Conservation (phyloP, 192 early-diverging fungal species). For the Coemansia sp. region DNA sequence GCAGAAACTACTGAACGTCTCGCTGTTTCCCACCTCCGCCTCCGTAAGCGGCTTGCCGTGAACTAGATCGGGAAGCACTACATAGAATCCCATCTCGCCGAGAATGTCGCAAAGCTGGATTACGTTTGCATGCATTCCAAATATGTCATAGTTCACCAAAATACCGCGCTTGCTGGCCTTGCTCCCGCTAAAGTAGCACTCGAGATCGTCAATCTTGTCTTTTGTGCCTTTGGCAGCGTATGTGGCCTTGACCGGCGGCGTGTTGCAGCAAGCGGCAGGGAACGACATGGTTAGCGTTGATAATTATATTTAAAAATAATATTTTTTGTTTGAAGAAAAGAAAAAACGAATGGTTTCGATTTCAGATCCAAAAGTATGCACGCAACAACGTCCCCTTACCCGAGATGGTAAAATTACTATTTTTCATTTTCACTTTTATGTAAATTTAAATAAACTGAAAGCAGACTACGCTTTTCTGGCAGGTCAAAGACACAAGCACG, state of each 20-base stretch:
- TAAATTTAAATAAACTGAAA: no score
- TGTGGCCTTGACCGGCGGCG: constrained; percentile 49
- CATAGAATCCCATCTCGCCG: constrained; percentile 56
- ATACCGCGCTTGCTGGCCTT: constrained; percentile 60
- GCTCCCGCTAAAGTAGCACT: constrained; percentile 47
- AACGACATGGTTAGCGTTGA: constrained; percentile 35
- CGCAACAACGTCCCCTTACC: neutral
- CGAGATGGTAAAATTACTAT: no score
- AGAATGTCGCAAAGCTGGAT: constrained; percentile 65
- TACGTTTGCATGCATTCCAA: constrained; percentile 62
- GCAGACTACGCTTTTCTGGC: no score
- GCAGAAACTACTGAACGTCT: constrained; percentile 45
- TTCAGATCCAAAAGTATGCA: neutral
- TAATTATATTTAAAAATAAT: neutral
- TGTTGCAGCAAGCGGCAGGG: constrained; percentile 57
- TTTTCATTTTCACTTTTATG: no score
- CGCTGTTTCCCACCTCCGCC: constrained; percentile 43
- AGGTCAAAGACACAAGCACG: no score
- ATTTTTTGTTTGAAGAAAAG: neutral
- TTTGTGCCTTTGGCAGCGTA: constrained; percentile 51
- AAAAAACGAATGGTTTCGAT: neutral
- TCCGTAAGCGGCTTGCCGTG: constrained; percentile 44
- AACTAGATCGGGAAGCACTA: constrained; percentile 71
- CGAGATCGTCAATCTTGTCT: constrained; percentile 26
- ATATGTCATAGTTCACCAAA: constrained; percentile 70